Base-by-base conservation (phyloP, 495 filamentous ascomycete genomes). In the Aspergillus baeticus region DNA sequence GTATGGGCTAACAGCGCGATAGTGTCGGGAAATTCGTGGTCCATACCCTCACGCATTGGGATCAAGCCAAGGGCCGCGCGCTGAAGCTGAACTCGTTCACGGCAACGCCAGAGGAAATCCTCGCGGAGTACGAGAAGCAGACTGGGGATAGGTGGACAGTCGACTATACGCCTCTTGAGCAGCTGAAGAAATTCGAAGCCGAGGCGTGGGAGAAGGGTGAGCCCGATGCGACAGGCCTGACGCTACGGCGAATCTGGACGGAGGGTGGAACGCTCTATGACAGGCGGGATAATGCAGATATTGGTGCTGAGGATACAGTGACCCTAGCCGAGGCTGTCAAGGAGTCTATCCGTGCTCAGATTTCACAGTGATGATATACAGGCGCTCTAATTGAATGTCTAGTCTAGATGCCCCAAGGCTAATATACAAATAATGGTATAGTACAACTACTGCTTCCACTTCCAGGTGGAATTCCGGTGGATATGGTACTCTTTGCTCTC, bases 21-120 rank as follows among this genome's bases (percentile, higher is more conserved):
- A 88, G 86, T 60, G 85, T 89, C 14, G 87, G 87, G 14, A 82
- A 77, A 44, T 78, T 87, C n/a, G 78, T 88, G 26, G 75, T 81
- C 6, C 77, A 78, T 11, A 77, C 85, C 6, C 69, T 90, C 10
- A 76, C 73, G 15, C 77, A 84, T 41, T 81, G 84, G 34, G 64
- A 78, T 18, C 74, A 69, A 10, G 73, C 81, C 0, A 70, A 76
- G 13, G 80, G 80, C 42, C 78, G 80, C 46, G 78, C 80, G 2
- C 70, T 91, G 23, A 84, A 80, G 47, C 81, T 91, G 5, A 88
- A 89, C 58, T 88, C 86, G 1, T 91, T 89, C 61, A 84, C 83
- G 4, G 77, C 82, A 4, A 87, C 81, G 0, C 85, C 85, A 0
- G 74, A 77, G 6, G 66, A 82, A 42, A 86, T 91, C 21, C 55